A percentile compares a stretch with the other conserved stretches of the same genome.
phyloP scores from a whole-genome alignment of 1,284 basidiomycete genomes.

The Sutorius eximius region DNA sequence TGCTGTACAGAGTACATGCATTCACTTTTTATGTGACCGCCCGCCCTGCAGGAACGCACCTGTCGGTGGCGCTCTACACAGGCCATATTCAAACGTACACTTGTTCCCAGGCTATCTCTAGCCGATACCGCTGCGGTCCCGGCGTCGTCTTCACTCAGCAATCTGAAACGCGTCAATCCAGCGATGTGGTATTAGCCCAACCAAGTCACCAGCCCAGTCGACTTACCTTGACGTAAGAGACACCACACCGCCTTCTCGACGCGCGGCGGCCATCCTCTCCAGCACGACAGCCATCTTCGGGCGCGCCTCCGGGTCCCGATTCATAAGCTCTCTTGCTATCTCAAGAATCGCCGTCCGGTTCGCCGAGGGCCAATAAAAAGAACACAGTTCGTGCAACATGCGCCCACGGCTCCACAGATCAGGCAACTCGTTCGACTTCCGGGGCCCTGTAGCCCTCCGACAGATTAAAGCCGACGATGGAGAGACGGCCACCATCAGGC shows the following conservation, averaged over 20 bases:
- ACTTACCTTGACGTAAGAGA: neutral
- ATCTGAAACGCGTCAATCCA: neutral
- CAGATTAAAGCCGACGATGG: neutral
- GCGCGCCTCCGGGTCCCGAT: neutral
- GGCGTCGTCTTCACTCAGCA: neutral
- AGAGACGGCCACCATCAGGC: neutral
- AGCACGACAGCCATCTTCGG: neutral
- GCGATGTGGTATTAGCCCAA: neutral
- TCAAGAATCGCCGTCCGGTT: neutral
- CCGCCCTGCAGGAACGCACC: neutral
- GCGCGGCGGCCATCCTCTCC: neutral
- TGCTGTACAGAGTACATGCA: no score
- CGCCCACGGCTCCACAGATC: conserved; percentile 6
- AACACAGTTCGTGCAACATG: conserved; percentile 3
- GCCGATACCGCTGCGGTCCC: neutral
- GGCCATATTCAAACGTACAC: neutral
- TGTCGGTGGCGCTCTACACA: neutral
- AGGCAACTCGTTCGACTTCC: no score
- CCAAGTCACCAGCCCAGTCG: neutral
- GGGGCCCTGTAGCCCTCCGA: conserved; percentile 9
- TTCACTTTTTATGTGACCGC: neutral
- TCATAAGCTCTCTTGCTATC: neutral
- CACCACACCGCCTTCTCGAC: neutral
- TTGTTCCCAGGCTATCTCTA: neutral
- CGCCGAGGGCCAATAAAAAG: neutral